Conservation (phyloP, 805 yeast genomes). For the Zygoascus ofunaensis region DNA sequence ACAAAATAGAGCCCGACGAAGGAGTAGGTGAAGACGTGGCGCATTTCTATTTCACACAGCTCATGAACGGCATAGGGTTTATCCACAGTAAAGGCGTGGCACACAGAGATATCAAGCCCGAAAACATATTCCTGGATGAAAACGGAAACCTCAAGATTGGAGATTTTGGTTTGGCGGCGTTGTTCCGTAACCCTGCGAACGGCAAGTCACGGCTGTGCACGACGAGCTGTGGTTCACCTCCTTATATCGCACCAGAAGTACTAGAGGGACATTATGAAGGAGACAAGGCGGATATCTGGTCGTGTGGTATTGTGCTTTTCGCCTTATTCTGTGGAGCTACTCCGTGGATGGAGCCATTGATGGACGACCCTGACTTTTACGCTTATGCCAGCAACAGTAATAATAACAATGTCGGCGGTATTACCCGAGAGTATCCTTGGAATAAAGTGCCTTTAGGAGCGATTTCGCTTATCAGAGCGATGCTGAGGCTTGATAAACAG, state of each 20-base stretch:
- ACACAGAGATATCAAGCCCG: slow-evolving; percentile 59
- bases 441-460: slow-evolving; percentile 39
- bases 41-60: slow-evolving; percentile 59
- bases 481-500: slow-evolving; percentile 62
- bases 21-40: slow-evolving; percentile 61
- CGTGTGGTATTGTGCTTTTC: slow-evolving; percentile 55
- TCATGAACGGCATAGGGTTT: slow-evolving; percentile 50
- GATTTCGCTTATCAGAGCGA: slow-evolving; percentile 44
- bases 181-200: slow-evolving; percentile 39
- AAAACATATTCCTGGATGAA: slow-evolving; percentile 53
- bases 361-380: slow-evolving; percentile 41
- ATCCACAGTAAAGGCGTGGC: slow-evolving; percentile 58
- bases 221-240: slow-evolving; percentile 59
- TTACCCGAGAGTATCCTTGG: slow-evolving; percentile 44
- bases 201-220: slow-evolving; percentile 32
- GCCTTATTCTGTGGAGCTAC: slow-evolving; percentile 57
- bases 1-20: slow-evolving; percentile 66
- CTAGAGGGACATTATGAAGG: slow-evolving; percentile 43
- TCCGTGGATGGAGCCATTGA: slow-evolving; percentile 65
- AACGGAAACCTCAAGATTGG: slow-evolving; percentile 63
- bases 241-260: slow-evolving; percentile 74
- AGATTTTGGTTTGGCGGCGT: slow-evolving; percentile 68
- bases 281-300: slow-evolving; percentile 55
- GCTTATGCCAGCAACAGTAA: slow-evolving; percentile 38
- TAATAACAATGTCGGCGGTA: no score